phyloP scores from a whole-genome alignment of 208 protist species.

The Phytomonas francai region DNA sequence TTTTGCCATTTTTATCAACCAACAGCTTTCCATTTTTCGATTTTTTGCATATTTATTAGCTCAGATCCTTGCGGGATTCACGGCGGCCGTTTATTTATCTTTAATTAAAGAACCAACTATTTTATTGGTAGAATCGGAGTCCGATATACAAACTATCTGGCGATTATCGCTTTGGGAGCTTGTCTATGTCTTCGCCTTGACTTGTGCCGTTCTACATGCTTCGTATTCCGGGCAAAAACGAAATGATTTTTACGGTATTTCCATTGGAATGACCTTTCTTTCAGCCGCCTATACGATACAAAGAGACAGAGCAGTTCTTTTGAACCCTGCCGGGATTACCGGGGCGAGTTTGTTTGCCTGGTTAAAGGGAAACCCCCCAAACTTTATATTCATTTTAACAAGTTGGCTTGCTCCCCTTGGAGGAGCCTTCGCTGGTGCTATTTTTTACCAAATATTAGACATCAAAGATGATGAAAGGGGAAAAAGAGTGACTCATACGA shows the following conservation, averaged over 20 bases:
- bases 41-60: slow-evolving; percentile 58
- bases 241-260: slow-evolving; percentile 83
- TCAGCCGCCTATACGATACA: slow-evolving; percentile 65
- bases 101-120: slow-evolving; percentile 75
- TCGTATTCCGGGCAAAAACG: slow-evolving; percentile 73
- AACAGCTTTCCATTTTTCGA: slow-evolving; percentile 59
- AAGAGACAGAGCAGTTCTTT: slow-evolving; percentile 54
- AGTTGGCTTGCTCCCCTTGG: slow-evolving; percentile 83
- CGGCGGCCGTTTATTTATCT: slow-evolving; percentile 59
- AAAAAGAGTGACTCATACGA: background rate
- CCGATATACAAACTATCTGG: slow-evolving; percentile 40
- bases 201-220: slow-evolving; percentile 73
- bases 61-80: slow-evolving; percentile 71
- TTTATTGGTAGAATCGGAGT: slow-evolving; percentile 33
- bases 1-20: slow-evolving; percentile 80
- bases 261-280: slow-evolving; percentile 63
- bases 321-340: slow-evolving; percentile 77
- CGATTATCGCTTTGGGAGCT: slow-evolving; percentile 64
- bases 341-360: slow-evolving; percentile 64
- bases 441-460: slow-evolving; percentile 78
- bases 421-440: slow-evolving; percentile 69
- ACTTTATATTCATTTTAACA: slow-evolving; percentile 67
- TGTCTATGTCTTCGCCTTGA: slow-evolving; percentile 78
- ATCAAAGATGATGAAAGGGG: slow-evolving; percentile 39
- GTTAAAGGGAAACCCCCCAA: slow-evolving; percentile 59